These are phyloP conservation scores for Nannizziopsis barbatae DNA, from an alignment of 2,329 filamentous ascomycete species.

Conservation along the genomic window DNA sequence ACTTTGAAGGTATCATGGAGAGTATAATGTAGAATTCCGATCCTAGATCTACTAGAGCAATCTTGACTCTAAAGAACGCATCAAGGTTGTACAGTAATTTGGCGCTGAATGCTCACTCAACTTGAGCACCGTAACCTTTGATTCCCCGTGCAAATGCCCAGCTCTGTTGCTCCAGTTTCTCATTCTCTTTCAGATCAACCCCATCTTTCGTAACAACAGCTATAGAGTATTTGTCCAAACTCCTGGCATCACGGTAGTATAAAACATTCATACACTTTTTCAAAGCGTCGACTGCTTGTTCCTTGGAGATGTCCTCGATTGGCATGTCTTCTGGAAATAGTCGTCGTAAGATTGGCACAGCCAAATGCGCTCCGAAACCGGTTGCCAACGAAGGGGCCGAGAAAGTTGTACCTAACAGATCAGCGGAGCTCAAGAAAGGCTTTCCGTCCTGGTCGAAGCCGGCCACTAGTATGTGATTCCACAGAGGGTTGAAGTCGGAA, in stretches of 20 bases:
- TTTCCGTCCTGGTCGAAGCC: constrained; percentile 68
- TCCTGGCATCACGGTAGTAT: constrained; percentile 92
- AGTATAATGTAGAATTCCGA: not conserved
- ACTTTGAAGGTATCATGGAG: constrained; percentile 20
- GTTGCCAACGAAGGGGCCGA: constrained; percentile 79
- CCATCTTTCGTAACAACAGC: constrained; percentile 80
- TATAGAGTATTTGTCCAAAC: constrained; percentile 81
- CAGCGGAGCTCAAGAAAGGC: constrained; percentile 84
- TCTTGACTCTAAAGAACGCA: not conserved
- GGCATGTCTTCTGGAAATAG: constrained; percentile 74
- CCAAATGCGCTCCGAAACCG: constrained; percentile 85
- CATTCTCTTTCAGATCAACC: constrained; percentile 71
- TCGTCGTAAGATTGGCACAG: constrained; percentile 78
- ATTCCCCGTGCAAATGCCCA: constrained; percentile 97
- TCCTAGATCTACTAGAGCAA: not conserved
- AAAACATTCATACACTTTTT: constrained; percentile 97
- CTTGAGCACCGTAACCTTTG: constrained; percentile 85
- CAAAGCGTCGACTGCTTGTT: constrained; percentile 68
- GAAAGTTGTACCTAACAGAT: constrained; percentile 89
- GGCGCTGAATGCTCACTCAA: constrained; percentile 29
- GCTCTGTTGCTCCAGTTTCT: constrained; percentile 89
- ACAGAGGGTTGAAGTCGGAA: constrained; percentile 90
- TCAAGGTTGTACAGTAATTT: not conserved
- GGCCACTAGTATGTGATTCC: constrained; percentile 89
- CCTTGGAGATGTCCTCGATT: constrained; percentile 58